Evolutionary conservation across 208 protist species (phyloP).

Genomic region (Trypanosoma boissoni): DNA sequence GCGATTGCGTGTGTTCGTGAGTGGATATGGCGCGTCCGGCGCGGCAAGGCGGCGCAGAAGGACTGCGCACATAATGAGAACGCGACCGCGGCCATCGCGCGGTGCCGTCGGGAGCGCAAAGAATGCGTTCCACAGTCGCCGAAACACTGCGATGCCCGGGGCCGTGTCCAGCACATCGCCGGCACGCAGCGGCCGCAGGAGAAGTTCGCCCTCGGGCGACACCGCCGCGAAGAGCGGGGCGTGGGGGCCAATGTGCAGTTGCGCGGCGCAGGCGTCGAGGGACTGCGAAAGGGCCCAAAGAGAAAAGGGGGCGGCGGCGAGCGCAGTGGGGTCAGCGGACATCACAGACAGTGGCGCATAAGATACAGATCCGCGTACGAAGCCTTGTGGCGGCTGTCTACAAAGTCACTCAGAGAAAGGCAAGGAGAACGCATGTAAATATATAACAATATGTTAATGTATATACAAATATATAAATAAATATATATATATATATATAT

Average conservation of each 20-base stretch:
- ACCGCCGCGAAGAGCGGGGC: conserved; percentile 3
- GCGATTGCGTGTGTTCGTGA: conserved; percentile 4
- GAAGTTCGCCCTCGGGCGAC: conserved; percentile 6
- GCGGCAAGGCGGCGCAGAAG: conserved; percentile 15
- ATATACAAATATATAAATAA: no score
- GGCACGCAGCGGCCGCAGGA: conserved; percentile 4
- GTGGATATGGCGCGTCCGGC: conserved; percentile 8
- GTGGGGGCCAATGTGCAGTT: conserved; percentile 19
- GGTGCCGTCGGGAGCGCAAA: neutral
- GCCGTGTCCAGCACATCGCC: conserved; percentile 5
- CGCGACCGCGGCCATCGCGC: conserved; percentile 16
- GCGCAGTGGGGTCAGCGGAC: no score
- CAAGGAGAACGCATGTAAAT: no score
- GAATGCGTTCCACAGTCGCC: conserved; percentile 8
- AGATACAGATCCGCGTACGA: no score
- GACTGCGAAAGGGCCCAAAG: neutral
- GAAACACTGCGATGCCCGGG: neutral
- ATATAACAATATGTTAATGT: no score
- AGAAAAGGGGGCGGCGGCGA: no score
- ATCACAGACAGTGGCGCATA: no score
- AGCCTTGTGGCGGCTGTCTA: no score
- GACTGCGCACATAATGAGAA: conserved; percentile 8
- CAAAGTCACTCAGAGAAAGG: no score
- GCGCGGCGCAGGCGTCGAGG: conserved; percentile 11
- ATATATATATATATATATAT: no score